Conservation (phyloP, 2,329 filamentous ascomycete species). For the Xylariaceae sp. region DNA sequence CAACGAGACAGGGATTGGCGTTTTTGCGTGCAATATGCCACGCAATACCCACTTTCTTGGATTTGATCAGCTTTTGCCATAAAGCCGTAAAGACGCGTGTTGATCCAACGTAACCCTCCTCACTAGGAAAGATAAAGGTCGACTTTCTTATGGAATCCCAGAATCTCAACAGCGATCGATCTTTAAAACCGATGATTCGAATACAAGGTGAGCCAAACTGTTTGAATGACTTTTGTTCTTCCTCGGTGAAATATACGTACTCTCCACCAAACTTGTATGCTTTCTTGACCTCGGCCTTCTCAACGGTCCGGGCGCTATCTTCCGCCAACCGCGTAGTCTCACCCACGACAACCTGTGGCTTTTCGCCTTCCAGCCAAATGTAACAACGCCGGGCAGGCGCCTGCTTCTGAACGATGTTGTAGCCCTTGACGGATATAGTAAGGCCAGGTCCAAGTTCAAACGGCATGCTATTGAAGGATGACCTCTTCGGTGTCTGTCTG, state of each 20-base stretch:
- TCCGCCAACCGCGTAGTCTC: conserved; percentile 71
- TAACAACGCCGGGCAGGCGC: conserved; percentile 76
- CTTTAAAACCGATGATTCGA: conserved; percentile 91
- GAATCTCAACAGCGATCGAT: conserved; percentile 63
- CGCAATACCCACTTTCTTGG: conserved; percentile 75
- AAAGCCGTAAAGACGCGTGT: conserved; percentile 88
- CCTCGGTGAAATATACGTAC: conserved; percentile 75
- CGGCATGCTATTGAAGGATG: conserved; percentile 79
- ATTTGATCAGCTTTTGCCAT: conserved; percentile 76
- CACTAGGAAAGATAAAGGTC: conserved; percentile 89
- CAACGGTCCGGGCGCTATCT: conserved; percentile 69
- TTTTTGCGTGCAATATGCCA: conserved; percentile 87
- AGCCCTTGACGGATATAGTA: conserved; percentile 87
- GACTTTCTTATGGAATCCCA: conserved; percentile 86
- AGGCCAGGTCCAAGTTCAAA: conserved; percentile 82
- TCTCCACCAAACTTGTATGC: conserved; percentile 96
- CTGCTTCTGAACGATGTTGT: conserved; percentile 81
- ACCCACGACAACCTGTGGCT: conserved; percentile 69
- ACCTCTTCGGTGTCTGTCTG: conserved; percentile 76
- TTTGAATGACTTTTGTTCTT: conserved; percentile 73
- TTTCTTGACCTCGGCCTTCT: conserved; percentile 77
- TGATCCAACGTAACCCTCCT: conserved; percentile 83
- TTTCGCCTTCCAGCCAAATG: conserved; percentile 82
- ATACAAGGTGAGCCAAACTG: conserved; percentile 79
- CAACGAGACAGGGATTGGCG: conserved; percentile 71